Conservation (phyloP, 805 yeast genomes). For the Ogataea polymorpha region DNA sequence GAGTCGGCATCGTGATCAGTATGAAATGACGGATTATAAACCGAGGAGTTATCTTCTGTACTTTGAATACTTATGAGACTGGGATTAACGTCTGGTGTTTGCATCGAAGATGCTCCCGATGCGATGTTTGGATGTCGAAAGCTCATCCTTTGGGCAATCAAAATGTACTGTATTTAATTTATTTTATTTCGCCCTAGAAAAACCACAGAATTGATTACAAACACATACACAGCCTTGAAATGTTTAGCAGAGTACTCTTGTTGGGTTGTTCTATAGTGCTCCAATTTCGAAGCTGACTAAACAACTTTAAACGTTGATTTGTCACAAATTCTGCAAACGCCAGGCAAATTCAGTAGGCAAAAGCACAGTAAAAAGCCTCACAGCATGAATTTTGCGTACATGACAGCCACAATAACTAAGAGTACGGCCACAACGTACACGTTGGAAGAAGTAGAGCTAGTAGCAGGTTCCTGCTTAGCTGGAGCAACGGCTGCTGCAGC, state of each 20-base stretch:
- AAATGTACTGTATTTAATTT: no score
- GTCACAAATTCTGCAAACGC: not conserved
- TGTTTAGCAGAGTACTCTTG: conserved; percentile 1
- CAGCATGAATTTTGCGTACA: conserved; percentile 18
- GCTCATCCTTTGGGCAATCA: conserved; percentile 5
- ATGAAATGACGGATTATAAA: conserved; percentile 7
- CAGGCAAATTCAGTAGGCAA: conserved; percentile 1
- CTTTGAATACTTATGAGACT: conserved; percentile 7
- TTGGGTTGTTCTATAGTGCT: conserved; percentile 1
- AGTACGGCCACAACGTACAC: conserved; percentile 20
- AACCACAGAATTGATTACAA: not conserved
- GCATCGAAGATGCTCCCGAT: conserved; percentile 12
- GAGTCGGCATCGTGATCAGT: conserved; percentile 4
- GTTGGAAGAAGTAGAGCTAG: conserved; percentile 3
- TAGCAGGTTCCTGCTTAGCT: conserved; percentile 2
- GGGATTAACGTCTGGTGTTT: not conserved
- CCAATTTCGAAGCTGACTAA: conserved; percentile 4
- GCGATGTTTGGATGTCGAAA: conserved; percentile 21
- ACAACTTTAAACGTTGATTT: not conserved
- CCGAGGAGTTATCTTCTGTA: conserved; percentile 2
- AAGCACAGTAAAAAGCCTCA: conserved; percentile 2
- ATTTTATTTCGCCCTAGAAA: conserved; percentile 2
- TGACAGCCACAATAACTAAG: conserved; percentile 20
- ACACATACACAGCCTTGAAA: conserved; percentile 6
- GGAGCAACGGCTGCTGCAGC: conserved; percentile 4